A percentile compares a stretch with the other conserved stretches of the same genome.
Evolutionary conservation across 2,329 filamentous ascomycete genomes (phyloP).

Genomic region (Penicillium sp.): DNA sequence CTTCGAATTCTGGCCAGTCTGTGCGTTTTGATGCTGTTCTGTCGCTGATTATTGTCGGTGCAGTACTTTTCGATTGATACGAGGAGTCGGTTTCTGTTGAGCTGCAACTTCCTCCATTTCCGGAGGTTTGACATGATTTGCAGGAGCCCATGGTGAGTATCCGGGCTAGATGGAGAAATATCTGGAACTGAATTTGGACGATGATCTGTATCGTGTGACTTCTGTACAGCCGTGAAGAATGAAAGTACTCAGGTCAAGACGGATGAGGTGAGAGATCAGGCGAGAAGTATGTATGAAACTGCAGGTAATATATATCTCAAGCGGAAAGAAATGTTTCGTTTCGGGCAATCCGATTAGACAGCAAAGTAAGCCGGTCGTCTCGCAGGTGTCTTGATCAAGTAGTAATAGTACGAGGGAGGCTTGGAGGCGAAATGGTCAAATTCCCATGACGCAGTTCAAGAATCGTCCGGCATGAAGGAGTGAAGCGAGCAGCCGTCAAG

Average conservation of each 20-base stretch:
- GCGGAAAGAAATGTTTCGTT: no score
- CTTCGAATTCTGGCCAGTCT: constrained; percentile 7
- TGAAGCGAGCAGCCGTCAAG: not conserved
- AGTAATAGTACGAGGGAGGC: not conserved
- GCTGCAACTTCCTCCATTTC: constrained; percentile 38
- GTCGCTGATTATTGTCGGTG: constrained; percentile 43
- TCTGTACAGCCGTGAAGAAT: no score
- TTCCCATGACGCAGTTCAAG: constrained; percentile 21
- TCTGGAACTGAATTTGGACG: no score
- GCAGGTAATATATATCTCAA: no score
- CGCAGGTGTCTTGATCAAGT: not conserved
- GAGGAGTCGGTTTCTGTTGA: constrained; percentile 44
- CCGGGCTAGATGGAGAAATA: not conserved
- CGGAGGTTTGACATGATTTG: constrained; percentile 30
- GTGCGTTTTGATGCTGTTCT: constrained; percentile 20
- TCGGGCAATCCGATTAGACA: no score
- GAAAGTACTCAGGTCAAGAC: no score
- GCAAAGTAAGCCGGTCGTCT: no score
- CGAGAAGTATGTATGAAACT: no score
- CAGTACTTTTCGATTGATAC: constrained; percentile 44
- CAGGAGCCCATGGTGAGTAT: constrained; percentile 32
- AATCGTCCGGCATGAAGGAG: constrained; percentile 11
- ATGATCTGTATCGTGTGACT: not conserved
- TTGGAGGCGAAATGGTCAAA: constrained; percentile 6
- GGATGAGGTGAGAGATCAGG: no score